Percentiles rank a stretch among this genome's conserved stretches.
phyloP scores from a whole-genome alignment of 345 rosid species.

The Bretschneidera sinensis region DNA sequence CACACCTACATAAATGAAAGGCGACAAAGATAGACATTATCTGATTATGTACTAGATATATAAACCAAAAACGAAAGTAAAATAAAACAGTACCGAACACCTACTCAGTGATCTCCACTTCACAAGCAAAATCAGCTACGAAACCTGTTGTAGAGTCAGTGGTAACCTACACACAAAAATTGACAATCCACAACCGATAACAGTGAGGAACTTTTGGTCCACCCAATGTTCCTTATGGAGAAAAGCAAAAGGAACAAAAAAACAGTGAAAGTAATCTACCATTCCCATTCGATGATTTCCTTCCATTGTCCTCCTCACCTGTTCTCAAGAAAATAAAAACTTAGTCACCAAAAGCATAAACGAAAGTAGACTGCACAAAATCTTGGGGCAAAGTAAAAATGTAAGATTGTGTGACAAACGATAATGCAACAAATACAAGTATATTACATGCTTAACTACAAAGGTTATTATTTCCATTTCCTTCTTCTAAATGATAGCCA shows the following conservation, averaged over 20 bases:
- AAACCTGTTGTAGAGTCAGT: slow-evolving; percentile 62
- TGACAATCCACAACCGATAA: background rate
- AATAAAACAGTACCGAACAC: slow-evolving; percentile 24
- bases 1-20: slow-evolving; percentile 56
- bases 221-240: background rate
- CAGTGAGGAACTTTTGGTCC: slow-evolving; percentile 7
- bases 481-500: too few relatives aligned
- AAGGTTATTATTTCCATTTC: too few relatives aligned
- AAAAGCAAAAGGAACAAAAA: slow-evolving; percentile 14
- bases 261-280: slow-evolving; percentile 38
- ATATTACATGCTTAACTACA: too few relatives aligned
- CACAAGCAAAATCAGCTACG: slow-evolving; percentile 85
- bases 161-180: slow-evolving; percentile 55
- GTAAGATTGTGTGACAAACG: background rate
- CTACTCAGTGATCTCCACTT: slow-evolving; percentile 97
- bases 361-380: background rate
- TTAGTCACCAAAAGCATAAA: background rate
- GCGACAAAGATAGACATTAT: slow-evolving; percentile 9
- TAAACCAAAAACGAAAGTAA: background rate
- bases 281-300: slow-evolving; percentile 98
- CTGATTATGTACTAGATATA: background rate
- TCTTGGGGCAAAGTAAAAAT: too few relatives aligned
- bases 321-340: slow-evolving; percentile 9
- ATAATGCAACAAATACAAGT: background rate
- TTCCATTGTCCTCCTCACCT: slow-evolving; percentile 97